Evolutionary conservation across 345 rosid genomes (phyloP), one percentile per base, ranked within the genome.

Genomic region (Leavenworthia alabamica): DNA sequence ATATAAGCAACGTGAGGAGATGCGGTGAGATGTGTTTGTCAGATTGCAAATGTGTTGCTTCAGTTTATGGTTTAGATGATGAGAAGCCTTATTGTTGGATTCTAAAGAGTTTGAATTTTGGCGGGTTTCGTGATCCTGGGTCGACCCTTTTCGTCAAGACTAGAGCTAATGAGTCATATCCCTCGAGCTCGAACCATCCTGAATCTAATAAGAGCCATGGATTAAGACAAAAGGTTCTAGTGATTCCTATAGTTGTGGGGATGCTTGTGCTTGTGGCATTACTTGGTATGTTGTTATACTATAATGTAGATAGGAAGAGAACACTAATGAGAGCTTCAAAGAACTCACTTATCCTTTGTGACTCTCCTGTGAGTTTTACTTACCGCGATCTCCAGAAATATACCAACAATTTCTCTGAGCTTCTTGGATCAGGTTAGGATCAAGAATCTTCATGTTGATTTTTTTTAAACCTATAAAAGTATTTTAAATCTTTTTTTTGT

Each of bases 11-110:
- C 2, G 83, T 51, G 24, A 58, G 83, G 0, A 77, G 52, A 56
- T 92, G 98, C 8, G 93, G 98, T 0, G 92, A 85, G 42, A 81
- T 82, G 49, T 88, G 96, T 70, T 68, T 84, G 31, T 76, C 85
- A 0, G 83, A 84, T 50, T 92, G 98, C 55, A 81, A 88, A 3
- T 92, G 98, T 55, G 57, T 82, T 22, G 98, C 96, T 69, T 84
- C 98, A 51, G 89, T 92, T 53, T 88, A 83, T 12, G 98, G 96
- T 16, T 79, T 92, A 42, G 86, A 92, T 14, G 95, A 84, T 3
- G 98, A 88, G 72, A 83, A 77, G 29, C 89, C 98, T 61, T 92
- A 88, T 17, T 92, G 98, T 59, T 92, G 98, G 96, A 72, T 86
- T 39, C 60, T 86, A 49, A 82, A 75, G 75, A 80, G 79, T 60